A percentile compares a stretch with the other conserved stretches of the same genome.
Evolutionary conservation across 1,284 basidiomycete species (phyloP).

Genomic region (Melampsora larici-populina): DNA sequence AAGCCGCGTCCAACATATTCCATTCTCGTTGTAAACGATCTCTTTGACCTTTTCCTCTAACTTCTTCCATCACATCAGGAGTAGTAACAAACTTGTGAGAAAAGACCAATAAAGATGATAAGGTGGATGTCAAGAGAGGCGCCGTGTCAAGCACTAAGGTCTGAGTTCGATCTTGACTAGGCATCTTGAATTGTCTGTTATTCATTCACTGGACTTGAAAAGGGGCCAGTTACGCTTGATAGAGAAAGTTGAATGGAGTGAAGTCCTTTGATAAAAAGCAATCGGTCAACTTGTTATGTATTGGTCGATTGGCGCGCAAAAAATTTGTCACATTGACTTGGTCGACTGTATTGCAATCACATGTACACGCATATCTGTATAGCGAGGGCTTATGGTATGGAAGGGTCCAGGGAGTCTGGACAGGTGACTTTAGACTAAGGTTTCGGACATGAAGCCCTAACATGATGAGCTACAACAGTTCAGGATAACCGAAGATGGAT

Average conservation of each 20-base stretch:
- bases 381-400: too few relatives aligned
- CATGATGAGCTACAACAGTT: neutral
- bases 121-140: constrained; percentile 64
- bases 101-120: constrained; percentile 77
- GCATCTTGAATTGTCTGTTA: neutral
- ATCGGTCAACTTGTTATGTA: too few relatives aligned
- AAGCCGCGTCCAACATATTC: constrained; percentile 57
- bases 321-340: too few relatives aligned
- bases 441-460: neutral
- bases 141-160: constrained; percentile 86
- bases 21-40: constrained; percentile 76
- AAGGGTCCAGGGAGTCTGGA: too few relatives aligned
- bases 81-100: constrained; percentile 79
- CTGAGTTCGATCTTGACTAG: constrained; percentile 57
- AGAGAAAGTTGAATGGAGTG: neutral
- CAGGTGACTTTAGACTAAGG: too few relatives aligned
- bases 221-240: neutral
- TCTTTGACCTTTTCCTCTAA: constrained; percentile 78
- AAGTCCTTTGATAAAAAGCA: neutral
- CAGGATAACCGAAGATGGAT: neutral
- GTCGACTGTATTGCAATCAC: too few relatives aligned
- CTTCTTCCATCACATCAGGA: constrained; percentile 79
- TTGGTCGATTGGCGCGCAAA: too few relatives aligned
- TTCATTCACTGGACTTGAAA: neutral
- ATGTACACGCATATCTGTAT: too few relatives aligned